Conservation (phyloP, 352 stramenopile genomes). For the Globisporangium takayamanum region DNA sequence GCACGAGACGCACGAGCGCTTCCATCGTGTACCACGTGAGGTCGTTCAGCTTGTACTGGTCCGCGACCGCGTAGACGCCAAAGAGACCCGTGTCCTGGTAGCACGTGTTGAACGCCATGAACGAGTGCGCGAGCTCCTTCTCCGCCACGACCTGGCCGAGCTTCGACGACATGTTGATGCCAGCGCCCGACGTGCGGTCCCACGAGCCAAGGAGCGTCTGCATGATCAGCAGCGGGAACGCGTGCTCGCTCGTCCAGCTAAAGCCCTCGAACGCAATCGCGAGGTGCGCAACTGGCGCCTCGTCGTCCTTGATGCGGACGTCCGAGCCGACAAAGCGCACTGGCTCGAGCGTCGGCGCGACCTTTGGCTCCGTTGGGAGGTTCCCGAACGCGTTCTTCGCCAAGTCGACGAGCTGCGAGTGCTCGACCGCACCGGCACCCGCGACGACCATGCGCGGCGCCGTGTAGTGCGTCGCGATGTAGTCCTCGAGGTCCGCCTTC, state of each 20-base stretch:
- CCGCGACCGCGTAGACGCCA: slow-evolving; percentile 95
- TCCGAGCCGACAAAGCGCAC: slow-evolving; percentile 88
- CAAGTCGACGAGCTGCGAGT: slow-evolving; percentile 96
- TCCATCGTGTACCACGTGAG: slow-evolving; percentile 93
- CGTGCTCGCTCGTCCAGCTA: slow-evolving; percentile 97
- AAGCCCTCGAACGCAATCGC: slow-evolving; percentile 97
- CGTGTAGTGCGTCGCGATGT: slow-evolving; percentile 99
- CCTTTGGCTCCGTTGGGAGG: slow-evolving; percentile 75
- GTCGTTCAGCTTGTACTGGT: slow-evolving; percentile 95
- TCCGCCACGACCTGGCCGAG: slow-evolving; percentile 95
- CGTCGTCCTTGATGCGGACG: slow-evolving; percentile 90
- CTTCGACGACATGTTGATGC: slow-evolving; percentile 94
- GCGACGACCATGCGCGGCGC: slow-evolving; percentile 98
- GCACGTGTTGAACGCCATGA: slow-evolving; percentile 99
- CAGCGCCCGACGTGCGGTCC: slow-evolving; percentile 89
- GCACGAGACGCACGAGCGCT: slow-evolving; percentile 92
- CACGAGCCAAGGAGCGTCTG: slow-evolving; percentile 91
- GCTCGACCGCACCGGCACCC: slow-evolving; percentile 96
- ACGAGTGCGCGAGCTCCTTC: slow-evolving; percentile 95
- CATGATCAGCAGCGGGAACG: slow-evolving; percentile 98
- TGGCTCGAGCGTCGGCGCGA: slow-evolving; percentile 63
- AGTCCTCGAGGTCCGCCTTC: slow-evolving; percentile 93
- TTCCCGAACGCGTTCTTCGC: slow-evolving; percentile 96
- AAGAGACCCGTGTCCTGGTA: slow-evolving; percentile 99
- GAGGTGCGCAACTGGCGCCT: slow-evolving; percentile 88